These are phyloP conservation scores for Rosa rugosa DNA, from an alignment of 306 rosid genomes.

Conservation along the genomic window DNA sequence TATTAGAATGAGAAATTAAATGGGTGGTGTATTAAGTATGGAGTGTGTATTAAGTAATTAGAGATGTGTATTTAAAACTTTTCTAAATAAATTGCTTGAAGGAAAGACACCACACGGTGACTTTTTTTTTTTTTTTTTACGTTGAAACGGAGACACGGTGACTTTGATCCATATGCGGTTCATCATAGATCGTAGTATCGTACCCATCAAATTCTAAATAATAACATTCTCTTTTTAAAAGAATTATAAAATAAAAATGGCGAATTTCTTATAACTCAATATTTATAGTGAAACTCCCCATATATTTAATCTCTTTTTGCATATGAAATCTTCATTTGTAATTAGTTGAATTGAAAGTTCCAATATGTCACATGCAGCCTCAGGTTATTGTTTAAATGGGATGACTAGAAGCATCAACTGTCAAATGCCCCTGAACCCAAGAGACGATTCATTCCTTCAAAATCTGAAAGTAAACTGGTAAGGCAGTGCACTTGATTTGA, in stretches of 20 bases:
- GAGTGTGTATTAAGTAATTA: no score
- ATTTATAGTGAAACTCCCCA: not conserved
- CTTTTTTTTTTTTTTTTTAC: not conserved
- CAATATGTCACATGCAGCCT: constrained; percentile 42
- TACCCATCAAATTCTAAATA: not conserved
- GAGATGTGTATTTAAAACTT: no score
- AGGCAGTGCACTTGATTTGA: not conserved
- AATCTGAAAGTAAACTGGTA: constrained; percentile 88
- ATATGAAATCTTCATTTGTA: not conserved
- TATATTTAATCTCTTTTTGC: not conserved
- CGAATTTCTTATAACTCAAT: no score
- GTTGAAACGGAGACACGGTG: no score
- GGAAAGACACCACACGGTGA: constrained; percentile 78
- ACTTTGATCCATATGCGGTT: constrained; percentile 78
- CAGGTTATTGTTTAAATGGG: constrained; percentile 90
- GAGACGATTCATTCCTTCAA: constrained; percentile 92
- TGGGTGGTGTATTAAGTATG: no score
- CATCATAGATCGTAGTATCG: constrained; percentile 30
- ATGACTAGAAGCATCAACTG: constrained; percentile 76
- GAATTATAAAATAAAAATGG: not conserved
- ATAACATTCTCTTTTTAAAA: no score
- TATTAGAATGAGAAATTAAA: no score
- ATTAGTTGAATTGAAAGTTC: constrained; percentile 6
- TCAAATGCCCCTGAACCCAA: constrained; percentile 97
- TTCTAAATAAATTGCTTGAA: constrained; percentile 57